phyloP scores from a whole-genome alignment of 2,329 filamentous ascomycete genomes.

The Exophiala sp. region DNA sequence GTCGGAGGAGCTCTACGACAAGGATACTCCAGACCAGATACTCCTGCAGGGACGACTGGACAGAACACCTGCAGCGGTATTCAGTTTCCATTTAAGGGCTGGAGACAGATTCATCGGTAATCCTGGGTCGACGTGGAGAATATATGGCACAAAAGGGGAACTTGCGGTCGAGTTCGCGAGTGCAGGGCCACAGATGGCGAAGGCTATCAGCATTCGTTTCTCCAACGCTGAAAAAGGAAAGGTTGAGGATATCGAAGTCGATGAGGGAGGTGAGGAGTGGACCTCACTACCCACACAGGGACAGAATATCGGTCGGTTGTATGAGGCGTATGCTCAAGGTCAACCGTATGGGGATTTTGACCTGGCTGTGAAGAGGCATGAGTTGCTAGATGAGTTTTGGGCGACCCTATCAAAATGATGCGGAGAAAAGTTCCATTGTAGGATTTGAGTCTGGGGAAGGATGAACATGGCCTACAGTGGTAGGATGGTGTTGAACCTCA shows the following conservation, averaged over 20 bases:
- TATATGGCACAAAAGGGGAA: conserved; percentile 38
- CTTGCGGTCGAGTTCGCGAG: conserved; percentile 38
- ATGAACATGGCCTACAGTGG: not conserved
- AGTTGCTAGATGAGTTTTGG: conserved; percentile 42
- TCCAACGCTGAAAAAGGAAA: conserved; percentile 49
- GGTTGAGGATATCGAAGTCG: conserved; percentile 40
- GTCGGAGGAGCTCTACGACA: conserved; percentile 25
- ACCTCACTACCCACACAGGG: conserved; percentile 43
- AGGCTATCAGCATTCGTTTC: conserved; percentile 47
- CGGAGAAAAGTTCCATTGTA: not conserved
- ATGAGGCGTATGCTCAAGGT: conserved; percentile 53
- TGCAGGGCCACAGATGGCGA: conserved; percentile 37
- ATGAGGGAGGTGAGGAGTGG: conserved; percentile 47
- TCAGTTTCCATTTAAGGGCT: conserved; percentile 27
- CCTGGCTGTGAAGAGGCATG: conserved; percentile 47
- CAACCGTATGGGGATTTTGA: conserved; percentile 44
- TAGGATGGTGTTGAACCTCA: not conserved
- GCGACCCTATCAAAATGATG: conserved; percentile 8
- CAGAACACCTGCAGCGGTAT: conserved; percentile 19
- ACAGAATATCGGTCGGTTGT: conserved; percentile 53
- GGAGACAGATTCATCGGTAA: conserved; percentile 26
- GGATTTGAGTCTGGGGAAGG: not conserved
- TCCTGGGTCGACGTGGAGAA: conserved; percentile 29
- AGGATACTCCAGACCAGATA: conserved; percentile 29
- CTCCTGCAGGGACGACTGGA: conserved; percentile 27